phyloP scores from a whole-genome alignment of 78 protist species.

The Polysphondylium violaceum region DNA sequence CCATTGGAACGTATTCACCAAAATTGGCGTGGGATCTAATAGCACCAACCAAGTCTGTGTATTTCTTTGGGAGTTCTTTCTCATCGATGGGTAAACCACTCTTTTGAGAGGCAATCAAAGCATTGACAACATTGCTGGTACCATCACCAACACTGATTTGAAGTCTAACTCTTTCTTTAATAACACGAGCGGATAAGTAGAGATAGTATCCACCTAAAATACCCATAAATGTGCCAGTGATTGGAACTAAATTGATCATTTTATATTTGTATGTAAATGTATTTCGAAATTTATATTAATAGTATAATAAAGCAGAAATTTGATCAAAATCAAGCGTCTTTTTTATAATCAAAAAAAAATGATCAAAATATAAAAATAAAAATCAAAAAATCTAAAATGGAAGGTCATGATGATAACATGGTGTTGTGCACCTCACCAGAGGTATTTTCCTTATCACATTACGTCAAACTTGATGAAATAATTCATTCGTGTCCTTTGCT shows the following conservation, averaged over 20 bases:
- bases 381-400: too few species aligned
- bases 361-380: too few species aligned
- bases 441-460: too few species aligned
- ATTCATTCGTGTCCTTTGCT: too few species aligned
- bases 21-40: constrained; percentile 60
- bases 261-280: background rate
- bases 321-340: too few species aligned
- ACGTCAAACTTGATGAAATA: too few species aligned
- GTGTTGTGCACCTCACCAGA: too few species aligned
- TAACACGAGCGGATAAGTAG: background rate
- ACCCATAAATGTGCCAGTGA: constrained; percentile 45
- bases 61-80: background rate
- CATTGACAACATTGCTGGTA: background rate
- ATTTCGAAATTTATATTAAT: too few species aligned
- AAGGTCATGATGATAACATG: too few species aligned
- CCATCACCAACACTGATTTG: constrained; percentile 42
- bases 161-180: background rate
- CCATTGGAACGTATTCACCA: constrained; percentile 40
- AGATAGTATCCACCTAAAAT: constrained; percentile 25
- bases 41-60: background rate
- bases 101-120: background rate
- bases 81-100: background rate
- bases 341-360: too few species aligned
- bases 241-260: constrained; percentile 15
- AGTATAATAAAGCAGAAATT: too few species aligned